These are phyloP conservation scores for Skeletonema grethae DNA, from an alignment of 108 stramenopile genomes.

Conservation along the genomic window DNA sequence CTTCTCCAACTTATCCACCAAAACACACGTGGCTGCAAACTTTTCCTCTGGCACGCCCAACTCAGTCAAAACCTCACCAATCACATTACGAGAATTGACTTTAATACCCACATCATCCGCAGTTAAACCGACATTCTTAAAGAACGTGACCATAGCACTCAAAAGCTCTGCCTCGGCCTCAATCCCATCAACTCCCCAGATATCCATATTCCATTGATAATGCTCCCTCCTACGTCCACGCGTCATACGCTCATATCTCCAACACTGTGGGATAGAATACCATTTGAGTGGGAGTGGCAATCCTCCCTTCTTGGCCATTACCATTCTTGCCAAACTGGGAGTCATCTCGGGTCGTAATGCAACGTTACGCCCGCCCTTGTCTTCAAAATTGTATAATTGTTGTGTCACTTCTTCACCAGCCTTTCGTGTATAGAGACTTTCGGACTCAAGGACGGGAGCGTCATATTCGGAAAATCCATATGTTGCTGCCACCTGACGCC, in stretches of 20 bases:
- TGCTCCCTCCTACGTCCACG: slow-evolving; percentile 96
- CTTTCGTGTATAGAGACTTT: slow-evolving; percentile 94
- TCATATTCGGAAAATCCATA: slow-evolving; percentile 98
- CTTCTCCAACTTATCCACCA: slow-evolving; percentile 99
- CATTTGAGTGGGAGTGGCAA: slow-evolving; percentile 94
- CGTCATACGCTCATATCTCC: slow-evolving; percentile 98
- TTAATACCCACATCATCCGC: slow-evolving; percentile 96
- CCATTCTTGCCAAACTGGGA: slow-evolving; percentile 96
- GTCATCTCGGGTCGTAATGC: slow-evolving; percentile 97
- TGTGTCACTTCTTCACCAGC: slow-evolving; percentile 98
- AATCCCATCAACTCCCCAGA: slow-evolving; percentile 88
- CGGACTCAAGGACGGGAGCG: slow-evolving; percentile 94
- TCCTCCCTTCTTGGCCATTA: slow-evolving; percentile 93
- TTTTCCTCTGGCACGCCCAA: slow-evolving; percentile 92
- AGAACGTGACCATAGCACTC: slow-evolving; percentile 91
- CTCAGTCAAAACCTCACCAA: slow-evolving; percentile 86
- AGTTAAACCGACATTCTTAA: slow-evolving; percentile 84
- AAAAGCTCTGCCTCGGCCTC: slow-evolving; percentile 95
- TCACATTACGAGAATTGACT: slow-evolving; percentile 90
- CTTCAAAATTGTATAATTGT: slow-evolving; percentile 97
- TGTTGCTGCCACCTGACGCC: slow-evolving; percentile 73
- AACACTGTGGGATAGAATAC: slow-evolving; percentile 96
- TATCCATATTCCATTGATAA: slow-evolving; percentile 99
- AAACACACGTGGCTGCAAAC: slow-evolving; percentile 95
- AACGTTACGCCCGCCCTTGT: slow-evolving; percentile 92